Evolutionary conservation across 2,329 filamentous ascomycete species (phyloP).

Genomic region (Xylaria polymorpha): DNA sequence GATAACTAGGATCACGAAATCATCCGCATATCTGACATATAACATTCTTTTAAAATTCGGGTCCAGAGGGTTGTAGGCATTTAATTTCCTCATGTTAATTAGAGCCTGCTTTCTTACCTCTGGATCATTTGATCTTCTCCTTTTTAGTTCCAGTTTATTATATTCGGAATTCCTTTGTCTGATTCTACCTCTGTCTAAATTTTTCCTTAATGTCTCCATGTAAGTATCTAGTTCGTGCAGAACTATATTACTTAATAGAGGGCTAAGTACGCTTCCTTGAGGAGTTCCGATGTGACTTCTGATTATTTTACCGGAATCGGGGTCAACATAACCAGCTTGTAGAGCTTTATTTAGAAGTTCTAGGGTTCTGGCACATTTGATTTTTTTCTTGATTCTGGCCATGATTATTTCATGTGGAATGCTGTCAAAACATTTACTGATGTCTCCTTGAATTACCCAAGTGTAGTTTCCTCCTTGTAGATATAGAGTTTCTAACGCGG

Average conservation of each 20-base stretch:
- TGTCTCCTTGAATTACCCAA: background rate
- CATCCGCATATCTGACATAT: slow-evolving; percentile 1
- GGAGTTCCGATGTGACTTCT: background rate
- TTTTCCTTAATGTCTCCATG: background rate
- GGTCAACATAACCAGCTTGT: background rate
- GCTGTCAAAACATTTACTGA: background rate
- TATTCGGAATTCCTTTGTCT: too few species aligned
- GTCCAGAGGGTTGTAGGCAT: background rate
- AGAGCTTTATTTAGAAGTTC: too few species aligned
- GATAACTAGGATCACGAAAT: background rate
- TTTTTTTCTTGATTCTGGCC: background rate
- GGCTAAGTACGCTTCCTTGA: background rate
- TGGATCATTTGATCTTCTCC: background rate
- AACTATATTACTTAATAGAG: background rate
- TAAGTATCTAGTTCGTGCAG: background rate
- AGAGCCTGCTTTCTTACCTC: background rate
- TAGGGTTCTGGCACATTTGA: too few species aligned
- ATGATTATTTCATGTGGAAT: slow-evolving; percentile 1
- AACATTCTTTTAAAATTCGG: background rate
- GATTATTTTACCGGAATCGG: background rate
- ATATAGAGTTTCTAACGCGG: too few species aligned
- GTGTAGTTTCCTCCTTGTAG: background rate
- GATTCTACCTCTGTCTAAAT: background rate
- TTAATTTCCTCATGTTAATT: too few species aligned
- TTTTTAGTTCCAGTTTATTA: background rate